phyloP scores from a whole-genome alignment of 768 basidiomycete genomes.

The Hemileccinum impolitum region DNA sequence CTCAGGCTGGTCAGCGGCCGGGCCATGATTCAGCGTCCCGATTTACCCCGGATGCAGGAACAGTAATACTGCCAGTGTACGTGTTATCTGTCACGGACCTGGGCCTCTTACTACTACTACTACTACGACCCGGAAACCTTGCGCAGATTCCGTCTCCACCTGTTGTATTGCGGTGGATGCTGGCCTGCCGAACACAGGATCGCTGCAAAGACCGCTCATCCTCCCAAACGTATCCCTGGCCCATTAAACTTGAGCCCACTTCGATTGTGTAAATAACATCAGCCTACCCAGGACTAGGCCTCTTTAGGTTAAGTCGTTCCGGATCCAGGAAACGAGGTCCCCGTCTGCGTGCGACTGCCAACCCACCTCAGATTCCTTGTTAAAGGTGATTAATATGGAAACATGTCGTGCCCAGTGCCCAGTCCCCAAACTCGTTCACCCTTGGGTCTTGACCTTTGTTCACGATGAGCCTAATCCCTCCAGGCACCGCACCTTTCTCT shows the following conservation, averaged over 20 bases:
- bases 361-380: conserved; percentile 1
- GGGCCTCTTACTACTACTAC: not conserved
- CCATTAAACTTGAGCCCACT: not conserved
- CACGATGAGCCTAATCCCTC: conserved; percentile 24
- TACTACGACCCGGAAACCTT: not conserved
- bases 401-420: not conserved
- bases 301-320: conserved; percentile 12
- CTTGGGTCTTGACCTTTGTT: conserved; percentile 2
- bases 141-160: too few species aligned
- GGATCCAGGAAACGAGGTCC: conserved; percentile 3
- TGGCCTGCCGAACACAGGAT: not conserved
- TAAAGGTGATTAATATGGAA: conserved; percentile 14
- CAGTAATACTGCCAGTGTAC: not conserved
- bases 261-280: not conserved
- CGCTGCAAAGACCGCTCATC: not conserved
- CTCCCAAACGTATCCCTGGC: not conserved
- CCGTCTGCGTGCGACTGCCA: not conserved
- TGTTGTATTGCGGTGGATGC: not conserved
- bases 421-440: not conserved
- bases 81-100: not conserved
- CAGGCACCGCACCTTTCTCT: not conserved
- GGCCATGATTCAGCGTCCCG: too few species aligned
- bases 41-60: too few species aligned
- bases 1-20: too few species aligned
- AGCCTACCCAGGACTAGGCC: not conserved